Evolutionary conservation across 2,329 filamentous ascomycete species (phyloP), one percentile per base, ranked within the genome.

Genomic region (Aureobasidium sp.): DNA sequence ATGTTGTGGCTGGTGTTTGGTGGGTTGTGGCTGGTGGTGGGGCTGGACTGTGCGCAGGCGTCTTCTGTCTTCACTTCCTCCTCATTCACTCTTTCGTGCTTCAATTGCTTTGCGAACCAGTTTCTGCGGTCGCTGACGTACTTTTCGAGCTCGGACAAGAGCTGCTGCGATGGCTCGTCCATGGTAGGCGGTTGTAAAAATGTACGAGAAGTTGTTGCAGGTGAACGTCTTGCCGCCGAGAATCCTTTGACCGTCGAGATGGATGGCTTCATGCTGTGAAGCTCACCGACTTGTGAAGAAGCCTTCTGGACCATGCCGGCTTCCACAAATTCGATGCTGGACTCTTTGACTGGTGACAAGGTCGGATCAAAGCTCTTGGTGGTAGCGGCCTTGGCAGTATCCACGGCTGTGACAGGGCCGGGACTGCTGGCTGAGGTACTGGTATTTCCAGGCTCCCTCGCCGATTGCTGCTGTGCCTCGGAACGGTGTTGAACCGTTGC

Each of bases 401-500:
- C 53, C 29, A 57, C 39, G 39, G 39, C 53, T 44, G 41, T 34
- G 53, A 44, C 53, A 34, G 29, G 39, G 37, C 53, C 29, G n/a
- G 16, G 29, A 44, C 10, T 16, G 39, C 16, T 45, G 53, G 39
- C 36, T 32, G 53, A 58, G 54, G 41, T 47, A 58, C 54, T 47
- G 21, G 42, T 58, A 58, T 58, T 14, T 58, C 54, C 54, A 47
- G 54, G 42, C 42, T 58, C 42, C 41, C 42, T 58, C 54, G 30
- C 32, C 21, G 7, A 16, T 37, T 48, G 50, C 37, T 54, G 54
- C 54, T 58, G 41, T 47, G 54, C 42, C 42, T 58, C 42, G 42
- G 32, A 29, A 48, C 30, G 54, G 14, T 21, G 32, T 47, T 29
- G 42, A 39, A 39, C 5, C 32, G 25, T 42, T 47, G 42, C 27